Base-by-base conservation (phyloP, 495 filamentous ascomycete genomes). In the Podospora australis region DNA sequence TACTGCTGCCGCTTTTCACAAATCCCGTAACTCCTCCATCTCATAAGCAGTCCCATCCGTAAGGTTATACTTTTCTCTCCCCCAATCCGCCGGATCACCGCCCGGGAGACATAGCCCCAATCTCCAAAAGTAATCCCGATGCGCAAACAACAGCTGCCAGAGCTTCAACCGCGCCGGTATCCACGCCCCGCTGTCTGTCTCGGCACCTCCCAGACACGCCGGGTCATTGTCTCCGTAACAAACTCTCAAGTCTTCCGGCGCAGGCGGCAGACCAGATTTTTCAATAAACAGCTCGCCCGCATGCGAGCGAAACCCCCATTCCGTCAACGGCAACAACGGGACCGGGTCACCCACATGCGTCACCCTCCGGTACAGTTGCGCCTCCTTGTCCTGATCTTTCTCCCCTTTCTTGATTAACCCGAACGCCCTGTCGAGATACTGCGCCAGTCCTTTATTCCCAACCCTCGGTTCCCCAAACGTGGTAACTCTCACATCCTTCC, bases 51-150 rank as follows among this genome's bases (percentile, higher is more conserved):
- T 30, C 7, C 9, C 39, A 35, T 16, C 10, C 7, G 54, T 54
- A 21, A 65, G 13, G 24, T 64, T 60, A 48, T 72, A 70, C 53
- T 50, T 63, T 22, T 73, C 70, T 48, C 78, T 67, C 16, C 74
- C 77, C 78, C 83, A 84, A 50, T 84, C 81, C 38, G 69, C 64
- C 3, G 83, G 83, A 66, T 90, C 88, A 2, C 86, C 87, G 4
- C 85, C 86, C 2, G 91, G 91, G 4, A 96, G 71, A 69, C 92
- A 98, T 35, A 97, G 67, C 0, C 92, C 92, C 49, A 98, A 58
- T 25, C 92, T 69, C 85, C 89, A 92, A 63, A 98, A 98, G 60
- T 98, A 98, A 67, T 98, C 92, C 44, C 92, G 73, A 70, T 98
- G 92, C 13, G 90, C 84, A 70, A 89, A 90, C 63, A 96, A 86